Conservation (phyloP, 352 stramenopile species). For the Phytophthora europaea region DNA sequence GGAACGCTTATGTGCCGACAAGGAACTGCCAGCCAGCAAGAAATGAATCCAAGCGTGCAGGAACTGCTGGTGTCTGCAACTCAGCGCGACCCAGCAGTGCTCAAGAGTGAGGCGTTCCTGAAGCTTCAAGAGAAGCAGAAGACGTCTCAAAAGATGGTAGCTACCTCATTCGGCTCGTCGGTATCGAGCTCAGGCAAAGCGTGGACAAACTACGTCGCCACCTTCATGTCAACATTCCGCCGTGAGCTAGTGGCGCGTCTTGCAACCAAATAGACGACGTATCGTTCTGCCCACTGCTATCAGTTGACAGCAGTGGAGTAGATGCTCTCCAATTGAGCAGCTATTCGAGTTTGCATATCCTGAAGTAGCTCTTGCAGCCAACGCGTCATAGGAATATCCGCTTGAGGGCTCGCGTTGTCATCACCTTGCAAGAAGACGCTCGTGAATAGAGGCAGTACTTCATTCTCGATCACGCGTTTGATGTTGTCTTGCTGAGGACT, state of each 20-base stretch:
- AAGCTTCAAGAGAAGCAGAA: constrained; percentile 26
- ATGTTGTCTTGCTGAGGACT: constrained; percentile 53
- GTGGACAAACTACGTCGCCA: constrained; percentile 27
- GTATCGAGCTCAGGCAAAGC: constrained; percentile 17
- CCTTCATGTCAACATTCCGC: constrained; percentile 32
- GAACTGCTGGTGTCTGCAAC: constrained; percentile 43
- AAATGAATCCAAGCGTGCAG: constrained; percentile 46
- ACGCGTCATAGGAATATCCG: constrained; percentile 39
- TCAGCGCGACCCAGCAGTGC: constrained; percentile 17
- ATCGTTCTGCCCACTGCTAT: constrained; percentile 7
- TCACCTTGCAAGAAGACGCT: constrained; percentile 60
- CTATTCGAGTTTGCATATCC: constrained; percentile 80
- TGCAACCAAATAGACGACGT: constrained; percentile 12
- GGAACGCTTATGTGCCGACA: constrained; percentile 67
- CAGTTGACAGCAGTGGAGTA: constrained; percentile 23
- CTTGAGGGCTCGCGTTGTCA: constrained; percentile 34
- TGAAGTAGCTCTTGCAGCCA: constrained; percentile 75
- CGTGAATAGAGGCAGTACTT: constrained; percentile 72
- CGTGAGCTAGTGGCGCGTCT: constrained; percentile 29
- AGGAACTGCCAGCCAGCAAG: constrained; percentile 33
- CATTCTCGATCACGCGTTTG: constrained; percentile 64
- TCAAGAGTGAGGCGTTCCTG: constrained; percentile 25
- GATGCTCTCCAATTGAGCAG: constrained; percentile 62
- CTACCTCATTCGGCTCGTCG: constrained; percentile 1
- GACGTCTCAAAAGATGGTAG: constrained; percentile 1